These are phyloP conservation scores for Mortierella antarctica DNA, from an alignment of 192 early-diverging fungal species.

Conservation along the genomic window DNA sequence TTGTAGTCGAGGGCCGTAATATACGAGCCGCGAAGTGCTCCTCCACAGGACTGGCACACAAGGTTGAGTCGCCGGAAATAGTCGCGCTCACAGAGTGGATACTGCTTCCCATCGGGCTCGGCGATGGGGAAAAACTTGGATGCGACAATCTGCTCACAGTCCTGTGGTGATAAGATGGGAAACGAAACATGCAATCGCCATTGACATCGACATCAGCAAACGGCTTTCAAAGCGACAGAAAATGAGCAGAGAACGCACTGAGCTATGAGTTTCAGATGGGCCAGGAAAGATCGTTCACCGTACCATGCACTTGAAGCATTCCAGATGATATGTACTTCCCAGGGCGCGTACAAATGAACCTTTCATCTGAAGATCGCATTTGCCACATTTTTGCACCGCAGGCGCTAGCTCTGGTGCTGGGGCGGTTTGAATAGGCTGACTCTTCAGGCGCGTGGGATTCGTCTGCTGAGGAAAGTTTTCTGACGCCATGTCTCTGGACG, in stretches of 20 bases:
- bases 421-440: slow-evolving; percentile 37
- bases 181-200: slow-evolving; percentile 3
- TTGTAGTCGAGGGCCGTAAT: slow-evolving; percentile 93
- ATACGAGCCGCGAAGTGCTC: slow-evolving; percentile 89
- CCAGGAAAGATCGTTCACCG: slow-evolving; percentile 17
- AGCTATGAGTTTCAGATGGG: not conserved
- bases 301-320: slow-evolving; percentile 97
- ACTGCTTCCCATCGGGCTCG: slow-evolving; percentile 62
- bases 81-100: slow-evolving; percentile 87
- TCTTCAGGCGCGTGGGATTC: slow-evolving; percentile 32
- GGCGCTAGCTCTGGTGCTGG: slow-evolving; percentile 43
- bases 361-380: slow-evolving; percentile 77
- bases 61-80: slow-evolving; percentile 88
- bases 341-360: slow-evolving; percentile 93
- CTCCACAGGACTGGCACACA: slow-evolving; percentile 87
- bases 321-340: slow-evolving; percentile 86
- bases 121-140: slow-evolving; percentile 88
- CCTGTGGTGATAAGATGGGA: slow-evolving; percentile 55
- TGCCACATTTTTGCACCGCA: slow-evolving; percentile 63
- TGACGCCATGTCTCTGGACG: slow-evolving; percentile 22
- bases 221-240: not conserved
- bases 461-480: slow-evolving; percentile 32
- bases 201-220: too few species aligned
- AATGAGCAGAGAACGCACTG: not conserved
- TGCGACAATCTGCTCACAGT: slow-evolving; percentile 81